phyloP scores from a whole-genome alignment of 805 yeast genomes.

The Kodamaea neixiangensis region DNA sequence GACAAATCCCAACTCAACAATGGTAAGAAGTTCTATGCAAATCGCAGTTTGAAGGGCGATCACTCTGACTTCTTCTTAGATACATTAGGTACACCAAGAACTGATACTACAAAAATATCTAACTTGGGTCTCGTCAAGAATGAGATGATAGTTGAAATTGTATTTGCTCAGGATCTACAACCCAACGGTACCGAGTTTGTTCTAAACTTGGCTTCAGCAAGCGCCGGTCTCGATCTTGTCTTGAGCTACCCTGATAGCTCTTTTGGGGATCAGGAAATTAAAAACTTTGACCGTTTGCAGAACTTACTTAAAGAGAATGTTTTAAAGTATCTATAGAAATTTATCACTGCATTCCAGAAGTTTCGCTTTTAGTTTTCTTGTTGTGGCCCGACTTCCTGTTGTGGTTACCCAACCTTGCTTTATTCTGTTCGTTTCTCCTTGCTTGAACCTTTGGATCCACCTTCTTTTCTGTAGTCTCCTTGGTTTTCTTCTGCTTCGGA shows the following conservation, averaged over 20 bases:
- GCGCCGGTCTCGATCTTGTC: constrained; percentile 38
- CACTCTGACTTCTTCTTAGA: constrained; percentile 24
- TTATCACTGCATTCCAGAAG: constrained; percentile 24
- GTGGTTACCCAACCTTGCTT: constrained; percentile 56
- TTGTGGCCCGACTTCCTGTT: constrained; percentile 64
- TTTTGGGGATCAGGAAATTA: constrained; percentile 15
- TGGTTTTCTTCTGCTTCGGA: constrained; percentile 57
- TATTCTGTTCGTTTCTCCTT: not conserved
- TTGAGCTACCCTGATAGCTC: constrained; percentile 29
- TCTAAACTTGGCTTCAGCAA: constrained; percentile 30
- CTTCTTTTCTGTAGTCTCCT: constrained; percentile 64
- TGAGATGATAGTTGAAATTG: constrained; percentile 29
- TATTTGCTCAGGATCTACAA: constrained; percentile 40
- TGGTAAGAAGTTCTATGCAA: constrained; percentile 24
- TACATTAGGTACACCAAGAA: constrained; percentile 25
- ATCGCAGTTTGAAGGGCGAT: constrained; percentile 20
- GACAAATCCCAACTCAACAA: constrained; percentile 19
- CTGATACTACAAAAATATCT: constrained; percentile 38
- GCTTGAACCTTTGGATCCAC: constrained; percentile 23
- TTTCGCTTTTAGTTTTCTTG: constrained; percentile 45
- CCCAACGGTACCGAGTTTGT: constrained; percentile 36
- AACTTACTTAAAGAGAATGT: constrained; percentile 20
- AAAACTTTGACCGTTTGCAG: constrained; percentile 26
- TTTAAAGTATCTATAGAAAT: constrained; percentile 13
- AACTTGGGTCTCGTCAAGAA: constrained; percentile 35